A percentile compares a stretch with the other conserved stretches of the same genome.
Conservation (phyloP, 2,329 filamentous ascomycete species). For the Xylaria multiplex region DNA sequence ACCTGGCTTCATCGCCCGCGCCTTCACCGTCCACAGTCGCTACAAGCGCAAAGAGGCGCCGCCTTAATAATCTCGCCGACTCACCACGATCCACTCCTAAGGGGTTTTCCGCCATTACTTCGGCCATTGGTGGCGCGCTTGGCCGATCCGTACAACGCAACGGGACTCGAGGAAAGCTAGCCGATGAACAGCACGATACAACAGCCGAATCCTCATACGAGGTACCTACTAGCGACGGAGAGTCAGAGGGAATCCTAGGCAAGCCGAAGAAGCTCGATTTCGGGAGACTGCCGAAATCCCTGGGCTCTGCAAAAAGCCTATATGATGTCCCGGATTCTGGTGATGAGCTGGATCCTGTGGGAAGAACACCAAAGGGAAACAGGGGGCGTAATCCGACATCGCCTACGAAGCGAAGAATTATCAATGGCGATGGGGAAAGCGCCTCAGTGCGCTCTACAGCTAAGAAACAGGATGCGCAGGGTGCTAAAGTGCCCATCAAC, state of each 20-base stretch:
- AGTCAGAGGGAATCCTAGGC: constrained; percentile 24
- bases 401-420: constrained; percentile 33
- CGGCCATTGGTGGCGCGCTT: constrained; percentile 40
- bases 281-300: constrained; percentile 23
- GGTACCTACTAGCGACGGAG: constrained; percentile 38
- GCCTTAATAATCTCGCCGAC: constrained; percentile 37
- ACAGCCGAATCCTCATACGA: constrained; percentile 36
- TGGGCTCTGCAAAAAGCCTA: constrained; percentile 34
- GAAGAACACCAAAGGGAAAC: constrained; percentile 3
- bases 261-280: constrained; percentile 45
- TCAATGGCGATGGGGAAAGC: constrained; percentile 14
- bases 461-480: constrained; percentile 10
- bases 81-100: constrained; percentile 43
- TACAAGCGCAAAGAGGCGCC: constrained; percentile 42
- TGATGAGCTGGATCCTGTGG: constrained; percentile 39
- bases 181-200: constrained; percentile 25
- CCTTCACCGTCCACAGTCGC: constrained; percentile 38
- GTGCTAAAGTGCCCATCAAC: constrained; percentile 8
- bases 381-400: constrained; percentile 32
- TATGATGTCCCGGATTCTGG: constrained; percentile 48
- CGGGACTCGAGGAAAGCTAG: constrained; percentile 14
- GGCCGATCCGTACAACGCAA: constrained; percentile 28
- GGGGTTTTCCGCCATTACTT: constrained; percentile 41
- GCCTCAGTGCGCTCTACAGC: constrained; percentile 9
- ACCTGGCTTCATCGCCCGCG: constrained; percentile 39